A percentile compares a stretch with the other conserved stretches of the same genome.
These are phyloP conservation scores for Thermoascus crustaceus DNA, from an alignment of 2,329 filamentous ascomycete species.

Conservation along the genomic window DNA sequence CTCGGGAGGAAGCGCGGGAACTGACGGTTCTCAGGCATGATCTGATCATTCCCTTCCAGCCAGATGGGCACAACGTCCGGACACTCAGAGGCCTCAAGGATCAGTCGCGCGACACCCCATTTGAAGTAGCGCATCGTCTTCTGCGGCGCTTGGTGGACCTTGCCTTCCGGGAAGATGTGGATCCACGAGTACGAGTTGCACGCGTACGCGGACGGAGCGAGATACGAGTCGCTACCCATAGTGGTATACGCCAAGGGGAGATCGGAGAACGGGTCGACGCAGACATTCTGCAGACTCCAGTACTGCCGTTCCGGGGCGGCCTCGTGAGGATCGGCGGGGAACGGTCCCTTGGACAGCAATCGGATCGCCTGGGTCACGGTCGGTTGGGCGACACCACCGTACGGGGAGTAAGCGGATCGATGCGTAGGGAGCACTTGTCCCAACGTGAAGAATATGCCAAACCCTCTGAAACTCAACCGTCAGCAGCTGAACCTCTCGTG, in stretches of 20 bases:
- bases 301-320: constrained; percentile 26
- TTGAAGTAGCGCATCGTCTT: constrained; percentile 92
- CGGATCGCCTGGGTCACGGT: constrained; percentile 80
- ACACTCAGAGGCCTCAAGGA: constrained; percentile 78
- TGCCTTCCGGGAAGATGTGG: constrained; percentile 92
- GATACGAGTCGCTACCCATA: constrained; percentile 43
- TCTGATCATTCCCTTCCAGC: constrained; percentile 76
- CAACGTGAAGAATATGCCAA: constrained; percentile 73
- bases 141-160: constrained; percentile 76
- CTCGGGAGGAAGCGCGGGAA: constrained; percentile 79
- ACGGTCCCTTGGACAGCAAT: constrained; percentile 63
- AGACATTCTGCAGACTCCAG: constrained; percentile 35
- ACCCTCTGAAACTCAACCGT: constrained; percentile 41
- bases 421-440: constrained; percentile 90
- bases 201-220: constrained; percentile 63
- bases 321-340: constrained; percentile 41
- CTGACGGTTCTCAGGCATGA: constrained; percentile 76
- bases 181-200: constrained; percentile 72
- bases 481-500: no score
- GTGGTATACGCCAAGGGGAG: constrained; percentile 34
- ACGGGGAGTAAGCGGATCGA: constrained; percentile 64
- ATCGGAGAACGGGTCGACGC: constrained; percentile 41
- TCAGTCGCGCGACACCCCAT: constrained; percentile 87
- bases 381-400: constrained; percentile 83
- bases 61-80: constrained; percentile 91